A percentile compares a stretch with the other conserved stretches of the same genome.
phyloP scores from a whole-genome alignment of 192 early-diverging fungal genomes.

The Linnemannia schmuckeri region DNA sequence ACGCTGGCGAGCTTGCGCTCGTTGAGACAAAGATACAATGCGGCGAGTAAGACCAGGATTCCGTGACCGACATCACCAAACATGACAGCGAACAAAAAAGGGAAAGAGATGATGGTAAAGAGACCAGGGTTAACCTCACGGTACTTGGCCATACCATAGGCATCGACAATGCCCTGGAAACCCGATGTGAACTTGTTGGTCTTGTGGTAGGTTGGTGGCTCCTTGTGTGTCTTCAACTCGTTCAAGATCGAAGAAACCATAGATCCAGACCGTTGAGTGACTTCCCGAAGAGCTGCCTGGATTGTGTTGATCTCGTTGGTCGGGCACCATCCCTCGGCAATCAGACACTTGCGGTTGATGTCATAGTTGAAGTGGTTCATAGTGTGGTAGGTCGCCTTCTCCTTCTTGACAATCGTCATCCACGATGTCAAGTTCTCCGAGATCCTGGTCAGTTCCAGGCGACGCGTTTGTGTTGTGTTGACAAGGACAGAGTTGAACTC shows the following conservation, averaged over 20 bases:
- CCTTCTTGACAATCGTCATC: slow-evolving; percentile 93
- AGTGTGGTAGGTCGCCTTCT: slow-evolving; percentile 96
- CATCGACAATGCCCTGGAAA: slow-evolving; percentile 97
- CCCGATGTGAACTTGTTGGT: slow-evolving; percentile 96
- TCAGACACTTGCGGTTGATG: slow-evolving; percentile 88
- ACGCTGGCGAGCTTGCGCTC: slow-evolving; percentile 83
- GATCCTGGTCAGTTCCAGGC: slow-evolving; percentile 85
- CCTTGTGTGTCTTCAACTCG: slow-evolving; percentile 85
- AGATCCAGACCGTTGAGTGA: slow-evolving; percentile 78
- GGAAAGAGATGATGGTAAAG: slow-evolving; percentile 96
- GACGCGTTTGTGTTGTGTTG: slow-evolving; percentile 86
- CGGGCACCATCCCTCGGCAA: slow-evolving; percentile 99
- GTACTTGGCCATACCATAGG: slow-evolving; percentile 96
- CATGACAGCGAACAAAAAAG: slow-evolving; percentile 99
- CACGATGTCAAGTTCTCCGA: slow-evolving; percentile 88
- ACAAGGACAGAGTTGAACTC: slow-evolving; percentile 87
- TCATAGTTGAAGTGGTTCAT: slow-evolving; percentile 98
- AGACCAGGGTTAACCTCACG: slow-evolving; percentile 98
- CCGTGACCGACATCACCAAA: slow-evolving; percentile 99
- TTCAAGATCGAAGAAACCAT: slow-evolving; percentile 89
- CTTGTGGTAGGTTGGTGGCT: slow-evolving; percentile 94
- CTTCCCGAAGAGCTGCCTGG: slow-evolving; percentile 86
- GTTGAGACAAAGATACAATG: slow-evolving; percentile 79
- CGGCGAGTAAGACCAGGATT: slow-evolving; percentile 81
- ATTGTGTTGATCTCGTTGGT: slow-evolving; percentile 84